Evolutionary conservation across 1,139 yeast species (phyloP), one percentile per base, ranked within the genome.

Genomic region (Oligophagozyma castellii): DNA sequence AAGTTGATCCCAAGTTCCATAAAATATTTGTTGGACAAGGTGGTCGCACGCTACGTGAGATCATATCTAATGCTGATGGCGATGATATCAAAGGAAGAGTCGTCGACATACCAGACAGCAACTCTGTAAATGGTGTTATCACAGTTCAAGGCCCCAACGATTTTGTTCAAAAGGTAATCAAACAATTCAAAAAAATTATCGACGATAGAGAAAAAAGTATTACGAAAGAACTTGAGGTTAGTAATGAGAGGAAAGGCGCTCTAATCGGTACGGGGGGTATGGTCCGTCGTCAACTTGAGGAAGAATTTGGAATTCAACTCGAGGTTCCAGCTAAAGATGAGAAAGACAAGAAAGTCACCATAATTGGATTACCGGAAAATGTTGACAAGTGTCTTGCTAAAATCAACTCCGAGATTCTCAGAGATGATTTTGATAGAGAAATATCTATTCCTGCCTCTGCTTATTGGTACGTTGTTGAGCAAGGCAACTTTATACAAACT

Each of bases 221-320:
- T 21, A 60, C 66, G 26, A 76, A 66, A 37, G 65, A 63, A 19
- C 49, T 73, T 32, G 73, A 67, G 6, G 65, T 89, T 42, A 69
- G 92, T 24, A 71, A 73, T 52, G 79, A 74, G 34, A 77, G 76
- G 51, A 92, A 81, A 46, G 70, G 84, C 44, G 63, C 73, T 14
- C 52, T 89, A 35, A 73, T 89, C 53, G 96, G 96, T 22, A 73
- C 86, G 24, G 74, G 74, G 35, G 96, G 96, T 24, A 51, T 72
- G 10, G 67, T 70, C 34, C 81, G 89, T 58, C 76, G 77, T 42
- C 64, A 70, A 7, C 57, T 84, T 38, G 93, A 84, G 59, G 62
- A 66, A 15, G 81, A 77, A 42, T 79, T 65, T 53, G 61, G 63
- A 11, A 89, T 81, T 28, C 51, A 56, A 16, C 57, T 89, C 34